Percentiles rank a stretch among this genome's conserved stretches.
Conservation (phyloP, 768 basidiomycete species). For the Mycena rebaudengoi region DNA sequence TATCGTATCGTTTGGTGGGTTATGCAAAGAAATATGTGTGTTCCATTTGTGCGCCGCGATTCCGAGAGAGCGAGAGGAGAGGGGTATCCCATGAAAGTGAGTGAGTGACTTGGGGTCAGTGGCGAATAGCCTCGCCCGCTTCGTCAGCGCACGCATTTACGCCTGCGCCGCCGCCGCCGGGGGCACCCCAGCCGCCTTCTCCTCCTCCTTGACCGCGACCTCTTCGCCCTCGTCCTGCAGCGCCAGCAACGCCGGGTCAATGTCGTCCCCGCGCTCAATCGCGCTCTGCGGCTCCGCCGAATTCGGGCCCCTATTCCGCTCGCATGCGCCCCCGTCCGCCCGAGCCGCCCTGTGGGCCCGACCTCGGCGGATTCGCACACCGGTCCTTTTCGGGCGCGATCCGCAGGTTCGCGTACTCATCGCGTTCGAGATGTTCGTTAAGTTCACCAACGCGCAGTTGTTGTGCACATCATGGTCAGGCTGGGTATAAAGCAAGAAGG, state of each 20-base stretch:
- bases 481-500: not conserved
- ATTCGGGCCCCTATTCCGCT: conserved; percentile 44
- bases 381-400: conserved; percentile 96
- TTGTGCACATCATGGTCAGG: conserved; percentile 46
- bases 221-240: conserved; percentile 41
- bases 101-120: too few species aligned
- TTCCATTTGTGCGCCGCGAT: too few species aligned
- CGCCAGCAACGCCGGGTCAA: conserved; percentile 42
- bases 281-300: conserved; percentile 47
- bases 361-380: conserved; percentile 91
- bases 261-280: conserved; percentile 44
- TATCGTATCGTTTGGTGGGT: too few species aligned
- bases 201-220: conserved; percentile 21
- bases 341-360: conserved; percentile 77
- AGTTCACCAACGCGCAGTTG: conserved; percentile 97
- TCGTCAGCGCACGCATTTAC: too few species aligned
- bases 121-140: too few species aligned
- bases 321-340: conserved; percentile 55
- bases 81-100: too few species aligned
- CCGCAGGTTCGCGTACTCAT: conserved; percentile 92
- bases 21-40: too few species aligned
- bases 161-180: too few species aligned
- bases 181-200: too few species aligned
- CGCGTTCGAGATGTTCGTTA: conserved; percentile 93
- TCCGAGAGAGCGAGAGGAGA: too few species aligned